Percentiles rank a stretch among this genome's conserved stretches.
Conservation (phyloP, 2,329 filamentous ascomycete species). For the Xylariaceae sp. region DNA sequence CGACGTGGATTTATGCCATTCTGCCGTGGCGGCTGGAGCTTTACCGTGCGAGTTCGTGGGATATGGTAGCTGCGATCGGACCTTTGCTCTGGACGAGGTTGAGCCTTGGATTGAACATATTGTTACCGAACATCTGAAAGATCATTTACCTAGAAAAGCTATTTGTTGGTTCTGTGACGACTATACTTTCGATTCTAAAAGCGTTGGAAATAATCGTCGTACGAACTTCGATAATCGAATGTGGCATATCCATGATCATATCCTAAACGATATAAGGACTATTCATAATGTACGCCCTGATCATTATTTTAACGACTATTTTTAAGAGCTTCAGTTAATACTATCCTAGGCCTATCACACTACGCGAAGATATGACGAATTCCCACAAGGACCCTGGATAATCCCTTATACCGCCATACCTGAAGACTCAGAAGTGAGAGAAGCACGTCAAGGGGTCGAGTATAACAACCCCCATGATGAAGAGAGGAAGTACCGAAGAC, state of each 20-base stretch:
- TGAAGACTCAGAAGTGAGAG: neutral
- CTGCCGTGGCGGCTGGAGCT: neutral
- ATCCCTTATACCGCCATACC: neutral
- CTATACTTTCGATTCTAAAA: conserved; percentile 39
- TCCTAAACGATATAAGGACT: conserved; percentile 39
- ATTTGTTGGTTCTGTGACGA: conserved; percentile 60
- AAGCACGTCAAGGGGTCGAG: neutral
- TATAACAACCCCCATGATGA: neutral
- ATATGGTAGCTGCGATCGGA: conserved; percentile 45
- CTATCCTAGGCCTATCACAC: neutral
- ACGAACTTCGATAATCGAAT: conserved; percentile 51
- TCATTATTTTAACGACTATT: conserved; percentile 85
- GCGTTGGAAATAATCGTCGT: conserved; percentile 19
- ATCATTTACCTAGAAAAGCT: conserved; percentile 45
- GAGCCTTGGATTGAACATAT: conserved; percentile 57
- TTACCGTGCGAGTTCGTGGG: conserved; percentile 56
- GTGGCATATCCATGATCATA: conserved; percentile 57
- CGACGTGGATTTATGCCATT: no score
- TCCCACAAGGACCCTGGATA: conserved; percentile 2
- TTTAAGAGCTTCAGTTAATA: conserved; percentile 26
- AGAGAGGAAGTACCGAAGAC: neutral
- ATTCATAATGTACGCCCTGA: conserved; percentile 75
- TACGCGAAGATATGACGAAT: conserved; percentile 18
- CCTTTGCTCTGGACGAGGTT: conserved; percentile 48
- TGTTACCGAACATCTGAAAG: conserved; percentile 44